Base-by-base conservation (phyloP, 148 eudicot species). In the Simmondsia chinensis region DNA sequence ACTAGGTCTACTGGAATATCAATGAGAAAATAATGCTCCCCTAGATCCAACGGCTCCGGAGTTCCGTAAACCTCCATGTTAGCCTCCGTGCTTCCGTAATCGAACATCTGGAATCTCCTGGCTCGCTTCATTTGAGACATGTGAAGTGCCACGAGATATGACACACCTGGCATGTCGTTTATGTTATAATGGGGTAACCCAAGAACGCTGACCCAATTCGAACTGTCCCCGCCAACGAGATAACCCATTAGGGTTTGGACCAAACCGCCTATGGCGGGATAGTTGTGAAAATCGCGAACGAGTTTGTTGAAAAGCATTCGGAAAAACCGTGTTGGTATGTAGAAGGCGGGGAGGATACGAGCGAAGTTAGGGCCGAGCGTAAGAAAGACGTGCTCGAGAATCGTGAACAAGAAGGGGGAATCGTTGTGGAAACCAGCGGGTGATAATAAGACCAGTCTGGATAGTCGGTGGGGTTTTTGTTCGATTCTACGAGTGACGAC, bases 101-200 rank as follows among this genome's bases (percentile, higher is more conserved):
- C 94, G 20, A 91, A 85, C 97, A 91, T 82, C 43, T 67, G 46
- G 51, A 91, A 91, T 65, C 61, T 86, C 12, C 71, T 68, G 1
- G 70, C 46, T 7, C 71, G 76, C 67, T 79, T 76, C 67, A 91
- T 81, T 69, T 91, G 95, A 0, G 88, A 88, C 57, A 91, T 48
- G 57, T 91, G 97, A 39, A 79, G 88, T 22, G 86, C 95, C 63
- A 91, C 94, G 0, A 52, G 60, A 19, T 81, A 76, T 15, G 95
- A 80, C 34, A 85, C 82, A 22, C 93, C 95, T 1, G 95, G 97
- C 97, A 89, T 89, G 63, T 89, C 95, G 25, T 91, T 82, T 94
- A 91, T 91, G 36, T 91, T 91, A 49, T 85, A 91, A 59, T 91
- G 99, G 0, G 99, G 94, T 39, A 79, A 46, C 11, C 94, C 99